Percentiles rank a stretch among this genome's conserved stretches.
phyloP scores from a whole-genome alignment of 169 alveolate genomes.

The Eimeria sp. region DNA sequence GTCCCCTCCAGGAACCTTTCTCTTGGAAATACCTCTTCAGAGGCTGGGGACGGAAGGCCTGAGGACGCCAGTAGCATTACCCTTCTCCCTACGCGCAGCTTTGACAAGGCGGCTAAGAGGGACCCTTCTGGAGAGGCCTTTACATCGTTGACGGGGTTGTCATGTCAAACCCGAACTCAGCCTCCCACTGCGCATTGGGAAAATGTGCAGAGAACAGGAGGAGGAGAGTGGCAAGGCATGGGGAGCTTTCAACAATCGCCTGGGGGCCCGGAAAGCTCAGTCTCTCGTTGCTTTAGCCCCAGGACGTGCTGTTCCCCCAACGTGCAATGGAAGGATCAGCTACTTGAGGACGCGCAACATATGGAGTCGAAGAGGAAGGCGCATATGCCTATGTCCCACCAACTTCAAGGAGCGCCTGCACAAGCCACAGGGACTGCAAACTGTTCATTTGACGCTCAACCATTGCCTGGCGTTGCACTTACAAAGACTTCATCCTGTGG shows the following conservation, averaged over 20 bases:
- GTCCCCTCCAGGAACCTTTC: slow-evolving; percentile 38
- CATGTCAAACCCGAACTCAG: neutral
- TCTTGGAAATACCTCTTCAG: neutral
- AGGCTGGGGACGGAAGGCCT: neutral
- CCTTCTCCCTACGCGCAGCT: neutral
- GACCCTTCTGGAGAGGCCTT: neutral
- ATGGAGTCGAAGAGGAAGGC: neutral
- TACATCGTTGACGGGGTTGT: neutral
- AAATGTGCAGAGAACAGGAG: neutral
- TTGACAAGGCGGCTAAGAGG: neutral
- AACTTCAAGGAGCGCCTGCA: neutral
- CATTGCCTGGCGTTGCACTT: neutral
- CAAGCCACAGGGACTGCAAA: neutral
- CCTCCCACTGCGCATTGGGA: neutral
- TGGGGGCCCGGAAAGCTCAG: neutral
- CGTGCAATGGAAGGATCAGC: slow-evolving; percentile 1
- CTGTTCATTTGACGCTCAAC: neutral
- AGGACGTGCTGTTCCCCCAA: neutral
- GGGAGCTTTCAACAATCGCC: neutral
- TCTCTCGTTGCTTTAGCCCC: neutral
- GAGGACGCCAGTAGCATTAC: slow-evolving; percentile 7
- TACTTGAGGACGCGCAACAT: neutral
- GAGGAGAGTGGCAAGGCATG: neutral
- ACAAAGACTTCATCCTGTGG: neutral
- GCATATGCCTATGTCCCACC: neutral